phyloP scores from a whole-genome alignment of 108 stramenopile genomes.

The Skeletonema menzelii region DNA sequence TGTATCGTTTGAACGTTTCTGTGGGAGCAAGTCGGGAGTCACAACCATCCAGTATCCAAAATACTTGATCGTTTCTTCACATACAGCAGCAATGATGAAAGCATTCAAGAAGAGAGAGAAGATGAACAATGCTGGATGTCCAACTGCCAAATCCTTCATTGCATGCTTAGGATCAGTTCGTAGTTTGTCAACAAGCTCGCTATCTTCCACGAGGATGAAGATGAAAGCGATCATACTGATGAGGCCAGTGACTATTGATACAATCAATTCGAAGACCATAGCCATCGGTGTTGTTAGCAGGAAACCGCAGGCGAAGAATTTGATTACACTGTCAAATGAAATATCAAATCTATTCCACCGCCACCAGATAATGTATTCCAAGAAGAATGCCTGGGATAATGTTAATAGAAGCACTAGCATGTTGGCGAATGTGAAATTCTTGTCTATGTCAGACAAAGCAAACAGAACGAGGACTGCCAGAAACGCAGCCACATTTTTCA shows the following conservation, averaged over 20 bases:
- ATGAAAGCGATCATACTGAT: neutral
- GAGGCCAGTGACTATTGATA: conserved; percentile 11
- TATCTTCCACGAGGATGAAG: conserved; percentile 12
- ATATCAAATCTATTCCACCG: conserved; percentile 44
- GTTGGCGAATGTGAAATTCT: conserved; percentile 37
- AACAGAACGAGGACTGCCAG: conserved; percentile 23
- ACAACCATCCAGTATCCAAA: conserved; percentile 56
- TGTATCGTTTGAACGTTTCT: conserved; percentile 2
- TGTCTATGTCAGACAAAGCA: conserved; percentile 40
- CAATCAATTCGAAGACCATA: conserved; percentile 36
- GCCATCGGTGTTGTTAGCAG: conserved; percentile 44
- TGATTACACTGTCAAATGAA: conserved; percentile 48
- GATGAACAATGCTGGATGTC: conserved; percentile 30
- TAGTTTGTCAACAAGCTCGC: conserved; percentile 25
- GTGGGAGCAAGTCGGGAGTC: conserved; percentile 42
- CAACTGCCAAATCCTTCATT: conserved; percentile 29
- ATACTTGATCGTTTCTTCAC: conserved; percentile 53
- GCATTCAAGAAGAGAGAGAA: conserved; percentile 37
- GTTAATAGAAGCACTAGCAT: conserved; percentile 41
- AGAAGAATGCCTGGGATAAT: conserved; percentile 46
- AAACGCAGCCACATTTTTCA: conserved; percentile 26
- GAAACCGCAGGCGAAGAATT: conserved; percentile 50
- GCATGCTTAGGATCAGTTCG: conserved; percentile 22
- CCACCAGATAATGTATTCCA: conserved; percentile 50
- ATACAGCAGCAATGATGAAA: conserved; percentile 39